Evolutionary conservation across 139 green algal genomes (phyloP).

Genomic region (Picochlorum sp.): DNA sequence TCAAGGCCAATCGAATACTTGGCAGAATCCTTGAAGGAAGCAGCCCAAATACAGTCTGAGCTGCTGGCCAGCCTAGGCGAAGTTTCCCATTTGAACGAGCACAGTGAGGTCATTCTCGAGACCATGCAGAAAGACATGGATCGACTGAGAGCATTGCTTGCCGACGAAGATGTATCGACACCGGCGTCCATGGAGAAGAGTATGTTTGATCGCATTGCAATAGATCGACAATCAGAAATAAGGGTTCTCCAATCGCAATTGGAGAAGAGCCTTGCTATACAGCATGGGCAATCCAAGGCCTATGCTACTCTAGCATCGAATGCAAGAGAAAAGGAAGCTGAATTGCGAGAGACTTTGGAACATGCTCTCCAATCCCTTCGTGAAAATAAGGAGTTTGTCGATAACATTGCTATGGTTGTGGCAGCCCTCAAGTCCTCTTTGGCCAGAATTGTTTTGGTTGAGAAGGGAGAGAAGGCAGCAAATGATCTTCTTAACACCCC

Average conservation of each 20-base stretch:
- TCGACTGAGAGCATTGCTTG: neutral
- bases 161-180: neutral
- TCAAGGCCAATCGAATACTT: neutral
- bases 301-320: neutral
- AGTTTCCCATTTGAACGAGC: neutral
- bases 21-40: neutral
- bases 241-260: too few species aligned
- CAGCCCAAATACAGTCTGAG: neutral
- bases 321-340: neutral
- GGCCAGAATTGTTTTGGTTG: neutral
- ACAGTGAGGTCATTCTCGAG: neutral
- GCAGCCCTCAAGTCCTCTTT: neutral
- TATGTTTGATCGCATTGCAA: too few species aligned
- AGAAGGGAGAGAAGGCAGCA: neutral
- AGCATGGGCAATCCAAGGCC: slow-evolving; percentile 1
- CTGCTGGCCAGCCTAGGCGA: neutral
- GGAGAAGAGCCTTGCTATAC: neutral
- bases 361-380: neutral
- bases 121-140: neutral
- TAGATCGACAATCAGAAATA: too few species aligned
- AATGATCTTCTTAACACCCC: neutral
- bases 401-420: neutral
- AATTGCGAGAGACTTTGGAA: neutral
- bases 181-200: too few species aligned
- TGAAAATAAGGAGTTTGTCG: neutral